Evolutionary conservation across 2,329 filamentous ascomycete species (phyloP).

Genomic region (Colletotrichum cordylinicola): DNA sequence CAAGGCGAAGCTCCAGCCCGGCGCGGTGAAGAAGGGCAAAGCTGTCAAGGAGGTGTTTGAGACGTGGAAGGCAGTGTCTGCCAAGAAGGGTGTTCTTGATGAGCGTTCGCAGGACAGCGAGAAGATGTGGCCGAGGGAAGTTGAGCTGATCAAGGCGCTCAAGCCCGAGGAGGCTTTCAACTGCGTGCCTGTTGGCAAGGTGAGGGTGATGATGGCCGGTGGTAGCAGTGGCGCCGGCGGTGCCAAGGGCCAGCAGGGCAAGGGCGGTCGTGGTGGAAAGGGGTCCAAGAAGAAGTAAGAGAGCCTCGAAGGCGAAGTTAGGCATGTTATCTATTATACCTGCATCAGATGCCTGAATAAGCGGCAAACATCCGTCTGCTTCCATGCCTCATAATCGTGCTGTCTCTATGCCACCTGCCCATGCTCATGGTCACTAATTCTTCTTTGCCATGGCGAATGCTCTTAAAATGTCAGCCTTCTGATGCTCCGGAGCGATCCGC

Average conservation of each 20-base stretch:
- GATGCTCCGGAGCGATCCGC: slow-evolving; percentile 11
- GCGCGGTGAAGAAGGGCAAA: slow-evolving; percentile 90
- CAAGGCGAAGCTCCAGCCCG: slow-evolving; percentile 93
- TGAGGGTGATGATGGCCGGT: slow-evolving; percentile 78
- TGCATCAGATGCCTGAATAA: neutral
- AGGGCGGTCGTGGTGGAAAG: slow-evolving; percentile 41
- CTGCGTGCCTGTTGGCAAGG: slow-evolving; percentile 78
- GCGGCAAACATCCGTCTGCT: neutral
- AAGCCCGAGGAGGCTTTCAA: slow-evolving; percentile 86
- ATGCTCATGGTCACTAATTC: neutral
- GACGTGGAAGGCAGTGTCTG: slow-evolving; percentile 74
- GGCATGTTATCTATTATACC: neutral
- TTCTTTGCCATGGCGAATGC: slow-evolving; percentile 9
- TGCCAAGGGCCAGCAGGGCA: slow-evolving; percentile 36
- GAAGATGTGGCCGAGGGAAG: slow-evolving; percentile 83
- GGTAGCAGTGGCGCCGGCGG: slow-evolving; percentile 50
- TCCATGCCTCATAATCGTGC: neutral
- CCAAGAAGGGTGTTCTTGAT: slow-evolving; percentile 64
- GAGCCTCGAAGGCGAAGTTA: neutral
- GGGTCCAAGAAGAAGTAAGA: slow-evolving; percentile 47
- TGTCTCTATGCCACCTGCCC: neutral
- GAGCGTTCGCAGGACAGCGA: slow-evolving; percentile 68
- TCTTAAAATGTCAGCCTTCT: slow-evolving; percentile 19
- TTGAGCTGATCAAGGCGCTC: slow-evolving; percentile 81
- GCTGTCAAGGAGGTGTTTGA: slow-evolving; percentile 90